These are phyloP conservation scores for Fusarium anthophilum DNA, from an alignment of 2,329 filamentous ascomycete species.

Conservation along the genomic window DNA sequence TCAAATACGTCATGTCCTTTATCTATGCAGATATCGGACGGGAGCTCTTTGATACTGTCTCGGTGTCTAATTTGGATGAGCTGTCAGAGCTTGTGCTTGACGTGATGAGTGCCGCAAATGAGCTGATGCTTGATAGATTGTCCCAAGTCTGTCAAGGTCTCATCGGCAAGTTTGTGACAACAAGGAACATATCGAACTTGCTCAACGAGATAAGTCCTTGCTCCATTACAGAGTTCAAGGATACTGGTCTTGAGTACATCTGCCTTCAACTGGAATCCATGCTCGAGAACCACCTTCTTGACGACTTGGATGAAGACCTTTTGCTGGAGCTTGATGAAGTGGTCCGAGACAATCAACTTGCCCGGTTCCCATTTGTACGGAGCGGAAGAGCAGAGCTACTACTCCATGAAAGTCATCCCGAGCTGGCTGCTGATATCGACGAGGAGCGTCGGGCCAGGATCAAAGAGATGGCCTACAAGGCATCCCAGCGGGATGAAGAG, in stretches of 20 bases:
- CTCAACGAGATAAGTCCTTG: slow-evolving; percentile 88
- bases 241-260: slow-evolving; percentile 88
- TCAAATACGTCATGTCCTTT: slow-evolving; percentile 80
- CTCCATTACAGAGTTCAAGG: slow-evolving; percentile 85
- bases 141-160: slow-evolving; percentile 89
- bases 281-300: slow-evolving; percentile 88
- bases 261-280: slow-evolving; percentile 91
- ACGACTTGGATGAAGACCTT: slow-evolving; percentile 87
- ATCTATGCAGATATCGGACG: slow-evolving; percentile 85
- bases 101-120: slow-evolving; percentile 88
- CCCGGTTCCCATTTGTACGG: slow-evolving; percentile 78
- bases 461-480: slow-evolving; percentile 78
- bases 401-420: slow-evolving; percentile 71
- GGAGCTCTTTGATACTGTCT: slow-evolving; percentile 82
- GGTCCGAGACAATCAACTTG: slow-evolving; percentile 83
- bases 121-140: slow-evolving; percentile 92
- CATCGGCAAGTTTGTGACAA: slow-evolving; percentile 84
- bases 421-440: slow-evolving; percentile 71
- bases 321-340: slow-evolving; percentile 81
- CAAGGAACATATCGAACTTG: slow-evolving; percentile 84
- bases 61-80: slow-evolving; percentile 77
- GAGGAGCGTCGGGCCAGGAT: slow-evolving; percentile 76
- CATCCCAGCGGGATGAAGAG: slow-evolving; percentile 71
- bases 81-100: slow-evolving; percentile 92
- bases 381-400: slow-evolving; percentile 76